Percentiles rank a stretch among this genome's conserved stretches.
These are phyloP conservation scores for Talaromyces funiculosus DNA, from an alignment of 2,329 filamentous ascomycete genomes.

Conservation along the genomic window DNA sequence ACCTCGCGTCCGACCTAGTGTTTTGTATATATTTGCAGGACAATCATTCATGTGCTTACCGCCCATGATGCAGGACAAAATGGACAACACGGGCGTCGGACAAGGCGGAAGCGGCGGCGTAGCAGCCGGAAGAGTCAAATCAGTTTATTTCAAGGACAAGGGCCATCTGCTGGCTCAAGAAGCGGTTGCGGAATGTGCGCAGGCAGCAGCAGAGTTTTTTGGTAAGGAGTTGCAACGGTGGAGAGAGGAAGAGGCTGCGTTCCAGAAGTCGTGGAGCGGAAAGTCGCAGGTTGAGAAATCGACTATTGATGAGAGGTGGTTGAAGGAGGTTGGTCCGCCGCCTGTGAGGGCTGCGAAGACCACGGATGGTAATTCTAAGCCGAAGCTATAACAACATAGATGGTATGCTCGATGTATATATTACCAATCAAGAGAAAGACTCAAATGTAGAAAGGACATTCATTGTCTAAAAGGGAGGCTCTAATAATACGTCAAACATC, in stretches of 20 bases:
- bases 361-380: constrained; percentile 10
- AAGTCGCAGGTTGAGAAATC: constrained; percentile 51
- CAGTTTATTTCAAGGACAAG: constrained; percentile 57
- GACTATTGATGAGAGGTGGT: constrained; percentile 52
- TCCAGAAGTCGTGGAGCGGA: constrained; percentile 49
- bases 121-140: constrained; percentile 63
- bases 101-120: constrained; percentile 46
- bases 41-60: constrained; percentile 39
- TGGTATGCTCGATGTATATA: background rate
- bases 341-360: constrained; percentile 20
- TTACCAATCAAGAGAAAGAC: background rate
- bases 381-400: constrained; percentile 3
- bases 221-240: constrained; percentile 53
- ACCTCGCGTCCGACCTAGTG: constrained; percentile 41
- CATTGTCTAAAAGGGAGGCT: background rate
- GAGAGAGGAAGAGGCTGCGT: constrained; percentile 53
- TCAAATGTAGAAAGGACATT: background rate
- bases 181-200: constrained; percentile 61
- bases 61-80: constrained; percentile 36
- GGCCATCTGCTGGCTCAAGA: constrained; percentile 87
- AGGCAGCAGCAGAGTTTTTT: constrained; percentile 54
- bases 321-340: constrained; percentile 32
- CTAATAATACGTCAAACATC: background rate
- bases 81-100: constrained; percentile 35
- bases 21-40: constrained; percentile 42